Base-by-base conservation (phyloP, 2,329 filamentous ascomycete species). In the Fusarium chuoi region DNA sequence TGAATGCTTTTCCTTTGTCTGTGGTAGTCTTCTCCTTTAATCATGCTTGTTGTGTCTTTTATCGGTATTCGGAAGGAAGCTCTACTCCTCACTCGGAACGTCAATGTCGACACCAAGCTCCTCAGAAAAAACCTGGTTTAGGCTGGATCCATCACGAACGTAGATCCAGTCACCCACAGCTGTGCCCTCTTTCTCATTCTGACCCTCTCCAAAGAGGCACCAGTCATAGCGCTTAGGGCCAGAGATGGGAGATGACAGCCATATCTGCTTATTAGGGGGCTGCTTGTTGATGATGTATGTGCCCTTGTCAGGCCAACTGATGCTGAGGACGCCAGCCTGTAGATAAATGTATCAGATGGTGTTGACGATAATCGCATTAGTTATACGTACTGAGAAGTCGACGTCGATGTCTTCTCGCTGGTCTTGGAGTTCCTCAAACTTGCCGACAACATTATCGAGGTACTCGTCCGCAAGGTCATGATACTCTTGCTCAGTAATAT, bases 231-330 rank as follows among this genome's bases (percentile, higher is more conserved):
- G 92, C 85, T 98, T 98, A 20, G 96, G 96, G 1, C 96, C 96
- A 11, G 94, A 95, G 61, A 94, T 86, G 8, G 96, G 96, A 48
- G 94, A 97, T 42, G 94, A 96, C 51, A 98, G 90, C 96, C 96
- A 99, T 80, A 99, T 98, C 81, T 93, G 96, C 87, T 95, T 96
- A 87, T 98, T 98, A 26, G 96, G 95, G 0, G 96, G 96, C 83
- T 99, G 96, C 84, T 99, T 99, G 89, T 99, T 99, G 84, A 99
- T 89, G 68, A 99, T 94, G 81, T 97, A 99, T 36, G 90, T 96
- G 71, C 95, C 95, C 57, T 90, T 86, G 18, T 87, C 85, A 3
- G 90, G 89, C 77, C 94, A 90, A 12, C 85, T 87, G 78, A 98
- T 87, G 72, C 91, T 95, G 77, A 98, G 88, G 63, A 98, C 95